Conservation (phyloP, 805 yeast genomes). For the Yamadazyma phyllophila region DNA sequence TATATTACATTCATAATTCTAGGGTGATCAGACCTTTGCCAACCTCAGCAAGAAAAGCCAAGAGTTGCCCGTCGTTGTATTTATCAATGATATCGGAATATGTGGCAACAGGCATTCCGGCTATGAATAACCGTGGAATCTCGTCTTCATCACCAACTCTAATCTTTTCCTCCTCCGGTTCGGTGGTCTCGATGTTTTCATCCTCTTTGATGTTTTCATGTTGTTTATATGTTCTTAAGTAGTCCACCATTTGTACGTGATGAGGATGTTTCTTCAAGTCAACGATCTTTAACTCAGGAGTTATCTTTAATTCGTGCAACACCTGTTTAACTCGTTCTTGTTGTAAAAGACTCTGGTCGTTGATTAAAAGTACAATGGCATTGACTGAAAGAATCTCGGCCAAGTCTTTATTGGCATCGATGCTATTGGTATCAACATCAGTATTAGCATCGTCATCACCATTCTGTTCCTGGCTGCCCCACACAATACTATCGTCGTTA, state of each 20-base stretch:
- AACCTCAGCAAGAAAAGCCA: slow-evolving; percentile 20
- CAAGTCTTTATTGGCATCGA: slow-evolving; percentile 21
- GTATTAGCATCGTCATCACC: too few species aligned
- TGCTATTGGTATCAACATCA: background rate
- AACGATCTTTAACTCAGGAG: slow-evolving; percentile 33
- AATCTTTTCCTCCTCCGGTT: background rate
- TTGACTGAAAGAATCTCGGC: slow-evolving; percentile 32
- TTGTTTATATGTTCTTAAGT: slow-evolving; percentile 20
- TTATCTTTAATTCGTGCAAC: slow-evolving; percentile 22
- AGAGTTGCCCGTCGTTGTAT: slow-evolving; percentile 20
- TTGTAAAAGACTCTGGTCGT: slow-evolving; percentile 18
- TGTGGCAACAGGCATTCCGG: slow-evolving; percentile 32
- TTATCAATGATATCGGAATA: slow-evolving; percentile 23
- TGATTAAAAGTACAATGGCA: slow-evolving; percentile 27
- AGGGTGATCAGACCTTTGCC: slow-evolving; percentile 28
- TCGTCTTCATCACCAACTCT: slow-evolving; percentile 15
- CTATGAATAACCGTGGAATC: slow-evolving; percentile 34
- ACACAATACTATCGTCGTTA: background rate
- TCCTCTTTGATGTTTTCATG: slow-evolving; percentile 2
- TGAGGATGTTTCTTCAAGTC: slow-evolving; percentile 33
- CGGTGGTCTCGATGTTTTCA: too few species aligned
- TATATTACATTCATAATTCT: slow-evolving; percentile 5
- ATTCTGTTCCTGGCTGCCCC: background rate
- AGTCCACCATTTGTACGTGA: slow-evolving; percentile 20
- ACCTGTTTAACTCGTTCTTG: slow-evolving; percentile 20